Base-by-base conservation (phyloP, 2,329 filamentous ascomycete species). In the Colletotrichum agaves region DNA sequence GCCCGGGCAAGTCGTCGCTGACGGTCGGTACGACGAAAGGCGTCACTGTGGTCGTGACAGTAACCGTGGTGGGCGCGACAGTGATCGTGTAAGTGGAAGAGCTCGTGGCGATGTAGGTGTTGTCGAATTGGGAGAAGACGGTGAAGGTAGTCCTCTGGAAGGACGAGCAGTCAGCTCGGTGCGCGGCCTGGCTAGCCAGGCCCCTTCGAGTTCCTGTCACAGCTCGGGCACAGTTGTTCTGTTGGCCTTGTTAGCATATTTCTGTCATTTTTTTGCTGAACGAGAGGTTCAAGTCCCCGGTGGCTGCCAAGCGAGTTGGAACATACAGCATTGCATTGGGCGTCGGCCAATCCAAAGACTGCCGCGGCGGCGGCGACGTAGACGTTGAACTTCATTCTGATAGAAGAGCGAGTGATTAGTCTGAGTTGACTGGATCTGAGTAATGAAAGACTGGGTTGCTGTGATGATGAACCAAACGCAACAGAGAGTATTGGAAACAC, bases 41-140 rank as follows among this genome's bases (percentile, higher is more conserved):
- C 12, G 57, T 35, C 3, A 60, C 57, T 0, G 57, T 60, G 15
- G 57, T 60, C 12, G 57, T 60, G 57, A 46, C 27, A 3, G 57
- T 60, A 13, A 50, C 57, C 13, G 57, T 60, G 10, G 43, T 23
- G 11, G 57, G 31, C 3, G 57, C 57, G 44, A 49, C 21, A 13
- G 57, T 60, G 15, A 43, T 19, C 2, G 57, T 60, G 33, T 41
- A 15, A 17, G 57, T 43, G 17, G 57, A 41, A n/a, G 57, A 60
- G 33, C n/a, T 43, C 21, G 49, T 6, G 23, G 19, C 43, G 21
- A 61, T 0, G 73, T 73, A 0, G 47, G 15, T 19, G 13, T 23
- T 68, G 76, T 0, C 80, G 43, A 27, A 6, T 15, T 0, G 80
- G 17, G 47, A 8, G 19, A 35, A 49, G 5, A 7, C 13, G 35